Evolutionary conservation across 2,329 filamentous ascomycete species (phyloP).

Genomic region (Ophiosphaerella narmari): DNA sequence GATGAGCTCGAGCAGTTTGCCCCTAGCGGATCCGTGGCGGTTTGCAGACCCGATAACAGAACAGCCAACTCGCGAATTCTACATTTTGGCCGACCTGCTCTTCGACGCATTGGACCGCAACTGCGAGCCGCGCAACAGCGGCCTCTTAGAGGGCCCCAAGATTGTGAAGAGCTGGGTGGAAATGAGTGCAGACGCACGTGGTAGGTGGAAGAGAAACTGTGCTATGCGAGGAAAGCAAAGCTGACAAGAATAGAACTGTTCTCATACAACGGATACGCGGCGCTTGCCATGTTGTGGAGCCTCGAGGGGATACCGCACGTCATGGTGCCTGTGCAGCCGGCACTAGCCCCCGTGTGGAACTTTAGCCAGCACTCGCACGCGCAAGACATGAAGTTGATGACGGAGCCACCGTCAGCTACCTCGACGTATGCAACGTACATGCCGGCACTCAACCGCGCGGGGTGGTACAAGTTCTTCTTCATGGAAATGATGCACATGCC

Average conservation of each 20-base stretch:
- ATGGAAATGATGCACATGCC: slow-evolving; percentile 35
- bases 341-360: slow-evolving; percentile 36
- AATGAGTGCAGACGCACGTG: slow-evolving; percentile 31
- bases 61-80: slow-evolving; percentile 42
- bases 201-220: slow-evolving; percentile 21
- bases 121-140: slow-evolving; percentile 42
- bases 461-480: slow-evolving; percentile 45
- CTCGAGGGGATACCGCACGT: slow-evolving; percentile 41
- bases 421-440: slow-evolving; percentile 30
- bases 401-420: slow-evolving; percentile 11
- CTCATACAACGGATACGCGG: slow-evolving; percentile 32
- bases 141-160: slow-evolving; percentile 41
- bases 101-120: slow-evolving; percentile 41
- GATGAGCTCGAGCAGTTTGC: slow-evolving; percentile 32
- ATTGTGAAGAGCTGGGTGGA: slow-evolving; percentile 38
- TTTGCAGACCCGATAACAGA: slow-evolving; percentile 39
- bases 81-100: slow-evolving; percentile 40
- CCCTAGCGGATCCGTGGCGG: slow-evolving; percentile 41
- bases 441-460: slow-evolving; percentile 42
- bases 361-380: slow-evolving; percentile 32
- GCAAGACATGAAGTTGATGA: slow-evolving; percentile 25
- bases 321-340: slow-evolving; percentile 36
- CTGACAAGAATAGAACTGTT: slow-evolving; percentile 30
- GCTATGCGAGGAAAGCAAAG: background rate
- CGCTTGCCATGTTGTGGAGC: slow-evolving; percentile 40